Evolutionary conservation across 75 land plant genomes (phyloP).

Genomic region (Pinus tabuliformis): DNA sequence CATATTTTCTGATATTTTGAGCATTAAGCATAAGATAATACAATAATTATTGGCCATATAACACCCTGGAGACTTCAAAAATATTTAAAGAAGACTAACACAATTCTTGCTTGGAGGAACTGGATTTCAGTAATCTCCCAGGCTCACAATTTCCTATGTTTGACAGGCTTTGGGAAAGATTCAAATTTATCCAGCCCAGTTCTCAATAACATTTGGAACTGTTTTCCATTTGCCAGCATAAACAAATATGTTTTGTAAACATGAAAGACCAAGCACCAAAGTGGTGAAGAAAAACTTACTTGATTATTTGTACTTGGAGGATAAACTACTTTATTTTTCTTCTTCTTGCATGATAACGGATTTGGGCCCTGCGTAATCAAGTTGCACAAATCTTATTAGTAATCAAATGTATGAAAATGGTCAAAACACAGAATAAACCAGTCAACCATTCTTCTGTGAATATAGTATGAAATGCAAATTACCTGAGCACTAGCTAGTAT

Average conservation of each 20-base stretch:
- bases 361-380: conserved; percentile 1
- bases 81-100: no score
- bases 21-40: not conserved
- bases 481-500: no score
- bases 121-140: not conserved
- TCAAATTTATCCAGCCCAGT: not conserved
- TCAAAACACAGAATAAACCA: no score
- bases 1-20: not conserved
- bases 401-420: not conserved
- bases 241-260: not conserved
- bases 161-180: not conserved
- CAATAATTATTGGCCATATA: not conserved
- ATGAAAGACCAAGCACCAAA: not conserved
- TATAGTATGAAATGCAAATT: no score
- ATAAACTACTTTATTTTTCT: not conserved
- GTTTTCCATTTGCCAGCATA: not conserved
- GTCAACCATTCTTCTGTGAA: no score
- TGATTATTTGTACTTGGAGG: not conserved
- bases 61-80: no score
- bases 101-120: no score
- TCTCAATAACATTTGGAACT: not conserved
- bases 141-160: not conserved
- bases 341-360: conserved; percentile 14
- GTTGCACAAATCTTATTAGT: not conserved
- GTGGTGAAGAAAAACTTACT: not conserved